Base-by-base conservation (phyloP, 148 eudicot species). In the Fagopyrum homotropicum region DNA sequence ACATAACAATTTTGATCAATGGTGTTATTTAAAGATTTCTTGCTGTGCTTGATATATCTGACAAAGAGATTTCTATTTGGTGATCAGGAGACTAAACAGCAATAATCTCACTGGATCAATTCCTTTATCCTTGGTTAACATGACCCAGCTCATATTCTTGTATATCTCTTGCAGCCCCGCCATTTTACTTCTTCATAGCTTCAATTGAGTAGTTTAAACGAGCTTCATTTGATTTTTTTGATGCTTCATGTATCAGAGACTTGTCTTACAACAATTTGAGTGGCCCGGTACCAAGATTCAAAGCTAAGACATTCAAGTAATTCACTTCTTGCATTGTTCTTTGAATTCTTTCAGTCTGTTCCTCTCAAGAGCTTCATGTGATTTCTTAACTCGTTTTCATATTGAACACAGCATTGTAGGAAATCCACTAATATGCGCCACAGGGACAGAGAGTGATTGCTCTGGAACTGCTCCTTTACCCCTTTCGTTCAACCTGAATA, bases 221-320 rank as follows among this genome's bases (percentile, higher is more conserved):
- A 66, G 69, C 6, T 66, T 8, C 9, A 45, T 40, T 17, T 14
- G 71, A 66, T 66, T 35, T 66, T 9, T 19, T 29, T 61, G 29
- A 26, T 75, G 60, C 52, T 76, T 55, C 15, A 72, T 81, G 30
- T 30, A n/a, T 26, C 82, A 89, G 93, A 81, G 93, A 89, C 78
- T 82, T 89, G 79, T 89, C 91, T 72, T 87, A 76, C 83, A 89
- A 89, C 72, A 89, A 89, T 78, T 86, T 89, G 80, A 87, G 85
- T 74, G 88, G 86, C 57, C 91, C 85, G 52, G 86, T 89, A 48
- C 93, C 93, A 35, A 80, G 82, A 64, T 79, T 89, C 72, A 81
- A 79, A 68, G 80, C 91, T 46, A 87, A 89, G 75, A 83, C 88
- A 60, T 83, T 87, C 85, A 89, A 81, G 93, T 84, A 75, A 81